Percentiles rank a stretch among this genome's conserved stretches.
Evolutionary conservation across 441 rosid species (phyloP).

Genomic region (Iberis amara): DNA sequence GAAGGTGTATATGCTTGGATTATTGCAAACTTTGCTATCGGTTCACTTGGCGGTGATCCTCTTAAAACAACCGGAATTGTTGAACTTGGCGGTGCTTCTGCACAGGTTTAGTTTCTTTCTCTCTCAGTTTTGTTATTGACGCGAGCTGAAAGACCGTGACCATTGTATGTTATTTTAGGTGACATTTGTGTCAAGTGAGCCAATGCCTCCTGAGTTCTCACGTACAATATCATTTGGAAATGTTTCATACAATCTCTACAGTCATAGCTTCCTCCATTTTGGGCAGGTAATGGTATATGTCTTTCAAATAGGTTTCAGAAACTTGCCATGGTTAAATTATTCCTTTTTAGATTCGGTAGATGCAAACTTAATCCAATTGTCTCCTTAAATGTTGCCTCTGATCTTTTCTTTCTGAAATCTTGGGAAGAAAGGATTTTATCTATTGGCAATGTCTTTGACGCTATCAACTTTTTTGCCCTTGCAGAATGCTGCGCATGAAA

Average conservation of each 20-base stretch:
- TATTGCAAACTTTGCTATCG: conserved; percentile 73
- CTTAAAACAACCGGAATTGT: conserved; percentile 67
- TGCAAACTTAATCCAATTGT: background rate
- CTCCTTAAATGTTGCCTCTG: background rate
- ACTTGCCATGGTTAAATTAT: background rate
- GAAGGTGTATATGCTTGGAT: conserved; percentile 96
- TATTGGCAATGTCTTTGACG: conserved; percentile 15
- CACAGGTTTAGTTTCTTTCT: conserved; percentile 50
- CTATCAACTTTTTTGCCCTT: conserved; percentile 26
- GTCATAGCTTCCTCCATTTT: conserved; percentile 91
- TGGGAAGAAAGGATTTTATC: background rate
- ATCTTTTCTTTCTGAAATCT: background rate
- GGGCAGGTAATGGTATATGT: conserved; percentile 60
- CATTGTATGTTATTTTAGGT: conserved; percentile 42
- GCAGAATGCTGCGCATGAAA: conserved; percentile 78
- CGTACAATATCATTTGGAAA: conserved; percentile 57
- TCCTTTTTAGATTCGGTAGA: background rate
- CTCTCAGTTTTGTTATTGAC: background rate
- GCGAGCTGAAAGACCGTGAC: background rate
- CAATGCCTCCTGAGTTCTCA: conserved; percentile 65
- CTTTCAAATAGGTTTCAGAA: conserved; percentile 7
- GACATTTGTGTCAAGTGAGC: conserved; percentile 67
- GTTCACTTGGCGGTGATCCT: conserved; percentile 78
- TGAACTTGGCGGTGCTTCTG: conserved; percentile 98
- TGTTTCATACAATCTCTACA: conserved; percentile 68